Conservation (phyloP, 768 basidiomycete species). For the Leccinum boreale region DNA sequence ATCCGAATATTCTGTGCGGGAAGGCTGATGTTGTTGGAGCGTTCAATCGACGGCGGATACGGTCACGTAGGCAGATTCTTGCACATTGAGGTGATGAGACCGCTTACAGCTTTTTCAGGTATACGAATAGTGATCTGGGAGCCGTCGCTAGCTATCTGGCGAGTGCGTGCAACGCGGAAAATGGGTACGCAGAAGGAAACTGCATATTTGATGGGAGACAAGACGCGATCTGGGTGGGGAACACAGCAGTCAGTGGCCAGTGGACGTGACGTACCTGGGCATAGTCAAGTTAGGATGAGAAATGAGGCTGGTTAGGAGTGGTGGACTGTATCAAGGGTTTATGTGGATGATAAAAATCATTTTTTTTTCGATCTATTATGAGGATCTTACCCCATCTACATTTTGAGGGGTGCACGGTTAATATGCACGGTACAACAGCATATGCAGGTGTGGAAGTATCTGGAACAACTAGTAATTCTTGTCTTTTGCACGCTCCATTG, state of each 20-base stretch:
- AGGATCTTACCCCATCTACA: neutral
- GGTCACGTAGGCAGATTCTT: neutral
- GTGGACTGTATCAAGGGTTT: neutral
- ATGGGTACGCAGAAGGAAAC: conserved; percentile 1
- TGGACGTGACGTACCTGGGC: neutral
- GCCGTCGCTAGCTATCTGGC: neutral
- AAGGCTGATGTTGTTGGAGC: neutral
- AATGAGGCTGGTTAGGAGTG: neutral
- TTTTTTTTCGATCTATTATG: neutral
- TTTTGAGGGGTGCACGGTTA: neutral
- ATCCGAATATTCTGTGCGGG: neutral
- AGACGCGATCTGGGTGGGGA: neutral
- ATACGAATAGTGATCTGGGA: neutral
- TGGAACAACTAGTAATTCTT: conserved; percentile 14
- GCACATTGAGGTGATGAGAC: neutral
- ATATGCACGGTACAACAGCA: neutral
- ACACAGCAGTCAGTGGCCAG: neutral
- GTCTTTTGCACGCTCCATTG: conserved; percentile 34
- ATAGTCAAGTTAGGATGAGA: neutral
- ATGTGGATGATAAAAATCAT: neutral
- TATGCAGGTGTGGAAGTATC: neutral
- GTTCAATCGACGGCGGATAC: conserved; percentile 7
- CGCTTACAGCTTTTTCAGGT: conserved; percentile 5
- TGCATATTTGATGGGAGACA: conserved; percentile 7
- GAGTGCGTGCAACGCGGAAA: neutral